phyloP scores from a whole-genome alignment of 345 rosid genomes.

The Hibiscus trionum region DNA sequence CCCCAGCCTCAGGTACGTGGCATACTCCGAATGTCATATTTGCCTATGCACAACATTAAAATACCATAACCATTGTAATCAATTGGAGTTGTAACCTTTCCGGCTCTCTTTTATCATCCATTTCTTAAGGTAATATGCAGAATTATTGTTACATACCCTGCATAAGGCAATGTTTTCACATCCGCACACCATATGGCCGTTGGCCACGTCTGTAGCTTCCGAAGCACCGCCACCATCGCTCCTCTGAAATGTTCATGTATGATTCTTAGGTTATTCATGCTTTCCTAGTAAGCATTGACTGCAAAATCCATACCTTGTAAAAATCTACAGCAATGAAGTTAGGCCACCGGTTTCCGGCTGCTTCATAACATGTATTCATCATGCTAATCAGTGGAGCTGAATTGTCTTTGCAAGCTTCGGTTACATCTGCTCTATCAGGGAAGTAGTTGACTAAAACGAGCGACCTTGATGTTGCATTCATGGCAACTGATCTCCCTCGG shows the following conservation, averaged over 20 bases:
- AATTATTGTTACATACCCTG: slow-evolving; percentile 37
- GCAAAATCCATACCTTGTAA: slow-evolving; percentile 48
- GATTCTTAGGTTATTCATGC: neutral
- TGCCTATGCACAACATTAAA: slow-evolving; percentile 18
- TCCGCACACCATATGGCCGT: slow-evolving; percentile 81
- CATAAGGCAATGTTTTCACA: slow-evolving; percentile 54
- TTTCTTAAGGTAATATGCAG: neutral
- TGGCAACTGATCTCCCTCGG: slow-evolving; percentile 59
- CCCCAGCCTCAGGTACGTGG: slow-evolving; percentile 19
- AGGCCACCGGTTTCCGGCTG: slow-evolving; percentile 81
- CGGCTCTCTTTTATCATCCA: too few species aligned
- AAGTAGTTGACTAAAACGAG: slow-evolving; percentile 66
- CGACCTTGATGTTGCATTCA: slow-evolving; percentile 51
- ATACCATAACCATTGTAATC: too few species aligned
- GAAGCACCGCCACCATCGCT: slow-evolving; percentile 89
- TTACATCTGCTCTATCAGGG: slow-evolving; percentile 40
- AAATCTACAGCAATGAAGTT: slow-evolving; percentile 92
- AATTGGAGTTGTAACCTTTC: too few species aligned
- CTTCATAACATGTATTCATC: slow-evolving; percentile 46
- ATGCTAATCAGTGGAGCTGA: slow-evolving; percentile 62
- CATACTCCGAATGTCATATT: slow-evolving; percentile 44
- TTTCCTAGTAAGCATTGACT: neutral
- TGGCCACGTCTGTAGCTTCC: slow-evolving; percentile 52
- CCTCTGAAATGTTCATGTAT: slow-evolving; percentile 35
- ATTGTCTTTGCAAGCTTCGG: slow-evolving; percentile 59